Evolutionary conservation across 768 basidiomycete species (phyloP), one percentile per base, ranked within the genome.

Genomic region (Pisolithus sp.): DNA sequence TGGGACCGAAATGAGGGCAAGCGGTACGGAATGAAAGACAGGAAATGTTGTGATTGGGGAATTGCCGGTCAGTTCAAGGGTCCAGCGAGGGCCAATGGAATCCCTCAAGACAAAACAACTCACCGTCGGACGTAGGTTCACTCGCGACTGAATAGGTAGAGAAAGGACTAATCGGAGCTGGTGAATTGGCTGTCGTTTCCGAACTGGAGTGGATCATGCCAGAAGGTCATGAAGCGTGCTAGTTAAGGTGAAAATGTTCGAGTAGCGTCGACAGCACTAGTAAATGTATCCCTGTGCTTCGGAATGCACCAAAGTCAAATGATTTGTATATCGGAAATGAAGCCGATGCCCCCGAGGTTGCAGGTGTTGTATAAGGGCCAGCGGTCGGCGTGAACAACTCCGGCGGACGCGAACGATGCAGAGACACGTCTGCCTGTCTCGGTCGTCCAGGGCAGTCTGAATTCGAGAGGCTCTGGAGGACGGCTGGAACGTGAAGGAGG

Each of bases 111-210:
- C 46, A 17, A n/a, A n/a, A 45, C 13, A 37, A 17, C 67, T 56
- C 48, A 71, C 70, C 79, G 59, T 82, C 80, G 21, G 80, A 79
- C 21, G 79, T 81, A 21, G 74, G 72, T 38, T 76, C 76, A n/a
- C 77, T 78, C 50, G 66, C 58, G 47, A 57, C 62, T 47, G 71
- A 72, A 54, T 65, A 67, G 6, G 68, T 63, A 9, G 70, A 72
- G 58, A 72, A 71, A 41, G 70, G 70, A 60, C 71, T 72, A 58
- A 71, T 66, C 51, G 61, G 53, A 39, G 67, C 53, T 42, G 70
- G 65, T 7, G 68, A 68, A 46, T 61, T 66, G 53, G 62, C 59
- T 47, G 68, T 68, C 46, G 60, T 57, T 49, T 71, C 70, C 53
- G 68, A 70, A 50, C 65, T 68, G 53, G 70, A 70, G 41, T 62